Conservation (phyloP, 768 basidiomycete species). For the Lactarius tabidus region DNA sequence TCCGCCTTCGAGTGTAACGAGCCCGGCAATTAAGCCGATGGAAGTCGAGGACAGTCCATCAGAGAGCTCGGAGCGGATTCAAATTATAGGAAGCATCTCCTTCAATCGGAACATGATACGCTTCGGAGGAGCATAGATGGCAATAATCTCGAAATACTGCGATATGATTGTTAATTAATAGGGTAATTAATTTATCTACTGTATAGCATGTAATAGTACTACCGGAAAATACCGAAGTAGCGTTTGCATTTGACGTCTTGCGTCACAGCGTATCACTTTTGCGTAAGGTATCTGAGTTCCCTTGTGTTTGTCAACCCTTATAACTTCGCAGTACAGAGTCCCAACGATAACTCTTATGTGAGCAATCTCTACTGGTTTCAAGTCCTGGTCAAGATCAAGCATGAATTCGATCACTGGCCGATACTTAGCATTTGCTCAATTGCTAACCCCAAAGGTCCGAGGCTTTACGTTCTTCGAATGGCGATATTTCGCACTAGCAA, state of each 20-base stretch:
- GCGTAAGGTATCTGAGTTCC: too few relatives aligned
- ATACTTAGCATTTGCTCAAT: background rate
- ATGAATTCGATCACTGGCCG: too few relatives aligned
- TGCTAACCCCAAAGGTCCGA: background rate
- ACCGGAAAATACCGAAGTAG: background rate
- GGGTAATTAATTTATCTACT: background rate
- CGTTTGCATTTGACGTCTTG: too few relatives aligned
- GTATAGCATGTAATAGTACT: background rate
- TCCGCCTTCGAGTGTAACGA: constrained; percentile 17
- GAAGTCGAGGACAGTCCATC: background rate
- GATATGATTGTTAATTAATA: background rate
- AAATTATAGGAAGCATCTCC: constrained; percentile 1
- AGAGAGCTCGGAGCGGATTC: background rate
- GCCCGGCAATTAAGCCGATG: background rate
- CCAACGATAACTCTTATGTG: background rate
- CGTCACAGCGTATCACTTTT: too few relatives aligned
- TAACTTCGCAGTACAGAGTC: background rate
- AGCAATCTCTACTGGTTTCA: background rate
- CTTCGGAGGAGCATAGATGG: background rate
- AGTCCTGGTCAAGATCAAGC: background rate
- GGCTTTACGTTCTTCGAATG: background rate
- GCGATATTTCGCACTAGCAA: background rate
- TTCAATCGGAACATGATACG: background rate
- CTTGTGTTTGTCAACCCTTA: background rate
- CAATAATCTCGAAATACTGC: background rate